phyloP scores from a whole-genome alignment of 805 yeast genomes.

The Candida qinlingensis region DNA sequence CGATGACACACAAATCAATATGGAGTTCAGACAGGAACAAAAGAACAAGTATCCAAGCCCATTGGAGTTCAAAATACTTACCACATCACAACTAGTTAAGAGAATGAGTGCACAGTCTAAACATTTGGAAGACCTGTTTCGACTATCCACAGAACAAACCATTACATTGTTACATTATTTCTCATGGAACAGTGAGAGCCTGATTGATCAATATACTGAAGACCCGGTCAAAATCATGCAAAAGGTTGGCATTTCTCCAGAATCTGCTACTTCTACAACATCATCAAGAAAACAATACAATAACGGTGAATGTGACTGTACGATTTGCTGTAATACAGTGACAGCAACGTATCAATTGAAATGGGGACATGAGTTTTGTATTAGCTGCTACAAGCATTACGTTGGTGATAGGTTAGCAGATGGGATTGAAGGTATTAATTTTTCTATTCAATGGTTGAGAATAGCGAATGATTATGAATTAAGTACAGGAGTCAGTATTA shows the following conservation, averaged over 20 bases:
- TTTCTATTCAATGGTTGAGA: conserved; percentile 59
- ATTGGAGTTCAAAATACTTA: conserved; percentile 15
- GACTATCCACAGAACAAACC: conserved; percentile 34
- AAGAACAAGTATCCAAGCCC: conserved; percentile 1
- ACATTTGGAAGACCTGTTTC: conserved; percentile 32
- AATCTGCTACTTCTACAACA: not conserved
- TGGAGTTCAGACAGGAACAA: not conserved
- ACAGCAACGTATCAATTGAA: conserved; percentile 42
- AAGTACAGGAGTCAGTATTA: conserved; percentile 84
- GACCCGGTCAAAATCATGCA: conserved; percentile 31
- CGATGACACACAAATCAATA: not conserved
- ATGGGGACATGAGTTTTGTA: conserved; percentile 72
- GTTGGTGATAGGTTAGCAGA: conserved; percentile 37
- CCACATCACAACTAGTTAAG: conserved; percentile 25
- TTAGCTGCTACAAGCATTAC: conserved; percentile 61
- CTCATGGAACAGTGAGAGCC: conserved; percentile 54
- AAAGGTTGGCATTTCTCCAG: conserved; percentile 28
- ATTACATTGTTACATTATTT: conserved; percentile 41
- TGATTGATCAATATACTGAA: conserved; percentile 51
- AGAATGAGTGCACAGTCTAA: conserved; percentile 24
- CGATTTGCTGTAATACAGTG: conserved; percentile 67
- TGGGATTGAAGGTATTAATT: conserved; percentile 42
- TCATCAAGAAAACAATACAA: not conserved
- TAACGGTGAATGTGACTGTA: conserved; percentile 40
- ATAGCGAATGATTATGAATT: conserved; percentile 74